These are phyloP conservation scores for Penicillium macrosclerotiorum DNA, from an alignment of 495 filamentous ascomycete genomes.

Conservation along the genomic window DNA sequence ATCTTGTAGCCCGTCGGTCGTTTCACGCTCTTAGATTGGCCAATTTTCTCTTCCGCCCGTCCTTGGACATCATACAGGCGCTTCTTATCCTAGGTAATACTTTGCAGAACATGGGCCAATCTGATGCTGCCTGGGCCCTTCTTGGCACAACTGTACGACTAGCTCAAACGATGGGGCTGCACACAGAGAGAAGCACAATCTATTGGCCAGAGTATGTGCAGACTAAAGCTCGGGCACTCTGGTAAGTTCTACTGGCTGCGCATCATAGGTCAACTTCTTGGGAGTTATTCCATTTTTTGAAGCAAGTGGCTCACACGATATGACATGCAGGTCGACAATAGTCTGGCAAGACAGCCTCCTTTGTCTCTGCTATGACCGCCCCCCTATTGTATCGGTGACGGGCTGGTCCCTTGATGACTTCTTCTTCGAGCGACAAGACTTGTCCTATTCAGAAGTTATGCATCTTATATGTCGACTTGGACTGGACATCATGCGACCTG, in stretches of 20 bases:
- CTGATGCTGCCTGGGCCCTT: conserved; percentile 47
- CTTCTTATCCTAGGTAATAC: conserved; percentile 47
- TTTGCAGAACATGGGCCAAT: conserved; percentile 49
- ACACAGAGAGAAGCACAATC: conserved; percentile 25
- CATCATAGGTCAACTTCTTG: no score
- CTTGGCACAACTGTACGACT: conserved; percentile 45
- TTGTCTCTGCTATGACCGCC: conserved; percentile 35
- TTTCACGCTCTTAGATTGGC: conserved; percentile 42
- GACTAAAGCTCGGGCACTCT: conserved; percentile 24
- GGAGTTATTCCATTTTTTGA: no score
- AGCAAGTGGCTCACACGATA: no score
- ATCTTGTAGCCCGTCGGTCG: conserved; percentile 26
- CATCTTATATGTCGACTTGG: conserved; percentile 28
- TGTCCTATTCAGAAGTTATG: conserved; percentile 33
- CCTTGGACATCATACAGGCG: conserved; percentile 40
- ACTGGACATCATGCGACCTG: conserved; percentile 21
- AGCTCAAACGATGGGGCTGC: conserved; percentile 45
- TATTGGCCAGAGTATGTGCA: conserved; percentile 27
- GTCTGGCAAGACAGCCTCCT: conserved; percentile 40
- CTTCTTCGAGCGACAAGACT: conserved; percentile 3
- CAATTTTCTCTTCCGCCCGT: conserved; percentile 47
- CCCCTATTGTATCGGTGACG: conserved; percentile 26
- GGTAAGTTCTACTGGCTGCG: no score
- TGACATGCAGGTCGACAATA: conserved; percentile 29
- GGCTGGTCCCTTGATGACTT: conserved; percentile 21